phyloP scores from a whole-genome alignment of 495 filamentous ascomycete species.

The Aspergillus biplanus region DNA sequence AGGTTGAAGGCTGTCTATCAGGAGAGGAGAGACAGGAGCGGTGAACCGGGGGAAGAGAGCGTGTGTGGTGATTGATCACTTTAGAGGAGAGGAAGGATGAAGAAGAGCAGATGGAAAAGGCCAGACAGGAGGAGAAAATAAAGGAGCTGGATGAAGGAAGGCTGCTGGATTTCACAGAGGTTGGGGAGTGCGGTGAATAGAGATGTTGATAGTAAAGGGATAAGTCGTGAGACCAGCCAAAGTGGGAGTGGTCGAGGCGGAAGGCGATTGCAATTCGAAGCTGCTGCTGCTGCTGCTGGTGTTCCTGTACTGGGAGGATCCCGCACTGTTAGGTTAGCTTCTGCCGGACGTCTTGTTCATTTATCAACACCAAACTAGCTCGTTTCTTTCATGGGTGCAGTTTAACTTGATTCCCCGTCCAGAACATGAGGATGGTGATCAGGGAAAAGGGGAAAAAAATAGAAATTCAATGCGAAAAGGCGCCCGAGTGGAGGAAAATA shows the following conservation, averaged over 20 bases:
- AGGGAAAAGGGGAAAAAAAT: neutral
- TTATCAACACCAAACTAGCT: slow-evolving; percentile 12
- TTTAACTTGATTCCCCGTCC: slow-evolving; percentile 15
- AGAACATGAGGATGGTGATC: slow-evolving; percentile 14
- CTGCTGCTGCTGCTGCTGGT: slow-evolving; percentile 10
- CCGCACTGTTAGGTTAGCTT: slow-evolving; percentile 14
- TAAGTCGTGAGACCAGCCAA: slow-evolving; percentile 23
- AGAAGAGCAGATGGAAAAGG: slow-evolving; percentile 22
- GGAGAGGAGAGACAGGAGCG: slow-evolving; percentile 20
- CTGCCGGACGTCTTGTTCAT: slow-evolving; percentile 9
- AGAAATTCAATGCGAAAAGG: neutral
- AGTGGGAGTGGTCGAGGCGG: slow-evolving; percentile 30
- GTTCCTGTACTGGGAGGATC: slow-evolving; percentile 30
- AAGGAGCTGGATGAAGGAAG: slow-evolving; percentile 19
- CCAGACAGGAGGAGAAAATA: slow-evolving; percentile 24
- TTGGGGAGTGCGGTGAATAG: slow-evolving; percentile 23
- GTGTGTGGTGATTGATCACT: slow-evolving; percentile 4
- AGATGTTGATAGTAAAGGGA: slow-evolving; percentile 23
- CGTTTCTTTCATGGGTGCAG: slow-evolving; percentile 19
- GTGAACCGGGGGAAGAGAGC: slow-evolving; percentile 22
- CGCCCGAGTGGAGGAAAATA: neutral
- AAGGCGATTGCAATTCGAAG: slow-evolving; percentile 23
- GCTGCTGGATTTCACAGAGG: slow-evolving; percentile 22
- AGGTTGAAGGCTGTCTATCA: slow-evolving; percentile 16
- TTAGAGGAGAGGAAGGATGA: slow-evolving; percentile 4